Percentiles rank a stretch among this genome's conserved stretches.
Conservation (phyloP, 495 filamentous ascomycete genomes). For the Cairneyella variabilis region DNA sequence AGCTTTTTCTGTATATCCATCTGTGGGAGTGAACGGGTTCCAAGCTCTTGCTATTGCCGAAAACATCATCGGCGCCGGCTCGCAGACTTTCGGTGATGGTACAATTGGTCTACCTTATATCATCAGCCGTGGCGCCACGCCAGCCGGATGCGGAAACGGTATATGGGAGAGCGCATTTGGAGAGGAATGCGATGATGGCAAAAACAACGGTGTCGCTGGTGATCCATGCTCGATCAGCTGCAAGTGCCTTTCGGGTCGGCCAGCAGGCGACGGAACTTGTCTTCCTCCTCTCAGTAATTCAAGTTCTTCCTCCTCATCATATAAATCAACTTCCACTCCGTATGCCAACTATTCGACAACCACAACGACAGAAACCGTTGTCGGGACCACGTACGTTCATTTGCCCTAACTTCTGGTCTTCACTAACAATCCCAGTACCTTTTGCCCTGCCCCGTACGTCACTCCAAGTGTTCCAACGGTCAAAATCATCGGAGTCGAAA, state of each 20-base stretch:
- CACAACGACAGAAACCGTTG: background rate
- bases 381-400: background rate
- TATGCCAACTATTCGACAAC: background rate
- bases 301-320: conserved; percentile 1
- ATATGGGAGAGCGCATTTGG: conserved; percentile 32
- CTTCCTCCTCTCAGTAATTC: background rate
- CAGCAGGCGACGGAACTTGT: conserved; percentile 27
- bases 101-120: conserved; percentile 46
- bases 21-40: conserved; percentile 36
- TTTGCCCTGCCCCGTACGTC: conserved; percentile 15
- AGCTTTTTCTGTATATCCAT: conserved; percentile 41
- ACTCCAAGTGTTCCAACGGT: conserved; percentile 15
- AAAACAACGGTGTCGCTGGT: conserved; percentile 31
- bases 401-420: background rate
- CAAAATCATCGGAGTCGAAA: conserved; percentile 35
- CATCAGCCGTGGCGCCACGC: conserved; percentile 44
- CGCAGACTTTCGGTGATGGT: conserved; percentile 37
- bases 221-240: conserved; percentile 41
- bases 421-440: background rate
- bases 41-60: conserved; percentile 43
- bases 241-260: conserved; percentile 31
- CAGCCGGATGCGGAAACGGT: conserved; percentile 43
- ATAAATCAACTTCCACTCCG: background rate
- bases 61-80: conserved; percentile 34
- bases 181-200: conserved; percentile 46